Conservation (phyloP, 805 yeast genomes). For the Groenewaldozyma salmanticensis region DNA sequence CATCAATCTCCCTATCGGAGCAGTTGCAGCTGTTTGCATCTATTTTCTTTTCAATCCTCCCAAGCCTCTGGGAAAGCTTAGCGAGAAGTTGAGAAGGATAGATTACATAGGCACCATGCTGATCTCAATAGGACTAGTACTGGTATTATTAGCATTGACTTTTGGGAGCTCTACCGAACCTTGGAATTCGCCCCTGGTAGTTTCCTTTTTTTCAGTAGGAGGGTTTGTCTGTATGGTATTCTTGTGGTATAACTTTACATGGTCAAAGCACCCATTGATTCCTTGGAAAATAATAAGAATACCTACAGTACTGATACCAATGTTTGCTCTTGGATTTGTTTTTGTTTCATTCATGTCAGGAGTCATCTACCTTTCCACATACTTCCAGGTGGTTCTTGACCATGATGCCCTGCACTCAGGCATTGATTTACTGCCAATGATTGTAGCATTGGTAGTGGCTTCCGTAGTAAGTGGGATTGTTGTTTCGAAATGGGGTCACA, state of each 20-base stretch:
- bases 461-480: conserved; percentile 37
- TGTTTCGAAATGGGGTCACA: conserved; percentile 32
- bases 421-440: conserved; percentile 34
- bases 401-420: conserved; percentile 33
- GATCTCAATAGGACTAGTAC: conserved; percentile 24
- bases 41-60: conserved; percentile 21
- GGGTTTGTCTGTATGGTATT: conserved; percentile 34
- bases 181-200: conserved; percentile 46
- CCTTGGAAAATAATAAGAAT: conserved; percentile 9
- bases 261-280: conserved; percentile 30
- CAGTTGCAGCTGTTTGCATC: conserved; percentile 25
- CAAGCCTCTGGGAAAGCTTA: conserved; percentile 33
- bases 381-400: conserved; percentile 37
- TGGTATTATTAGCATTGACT: conserved; percentile 43
- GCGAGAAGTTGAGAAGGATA: conserved; percentile 35
- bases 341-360: conserved; percentile 40
- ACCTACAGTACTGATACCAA: conserved; percentile 20
- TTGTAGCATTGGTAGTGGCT: conserved; percentile 32
- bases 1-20: conserved; percentile 34
- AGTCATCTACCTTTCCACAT: conserved; percentile 38
- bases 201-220: conserved; percentile 36
- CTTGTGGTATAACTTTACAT: conserved; percentile 24
- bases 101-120: conserved; percentile 45
- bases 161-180: conserved; percentile 39
- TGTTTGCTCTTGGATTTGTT: conserved; percentile 27